These are phyloP conservation scores for Ogataea henricii DNA, from an alignment of 805 yeast species.

Conservation along the genomic window DNA sequence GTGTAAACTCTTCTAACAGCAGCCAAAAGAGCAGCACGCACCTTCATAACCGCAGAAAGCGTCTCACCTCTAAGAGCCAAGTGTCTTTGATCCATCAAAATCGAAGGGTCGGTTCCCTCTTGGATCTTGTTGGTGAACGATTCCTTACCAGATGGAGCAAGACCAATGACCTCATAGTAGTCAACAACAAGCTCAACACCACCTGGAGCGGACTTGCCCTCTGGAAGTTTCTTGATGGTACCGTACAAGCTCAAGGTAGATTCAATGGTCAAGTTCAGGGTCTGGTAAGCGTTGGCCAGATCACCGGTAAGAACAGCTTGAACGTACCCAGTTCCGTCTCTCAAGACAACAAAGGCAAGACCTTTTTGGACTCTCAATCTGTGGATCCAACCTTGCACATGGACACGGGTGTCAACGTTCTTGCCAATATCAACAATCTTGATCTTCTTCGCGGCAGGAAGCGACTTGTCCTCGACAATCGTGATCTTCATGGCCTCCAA, in stretches of 20 bases:
- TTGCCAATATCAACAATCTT: slow-evolving; percentile 61
- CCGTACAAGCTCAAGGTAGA: slow-evolving; percentile 83
- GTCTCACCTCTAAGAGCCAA: slow-evolving; percentile 96
- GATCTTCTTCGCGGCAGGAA: slow-evolving; percentile 67
- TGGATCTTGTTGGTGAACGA: slow-evolving; percentile 92
- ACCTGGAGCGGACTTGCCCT: slow-evolving; percentile 96
- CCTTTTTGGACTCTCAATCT: slow-evolving; percentile 93
- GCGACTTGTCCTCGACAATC: slow-evolving; percentile 70
- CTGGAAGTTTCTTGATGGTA: slow-evolving; percentile 79
- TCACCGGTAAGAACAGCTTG: slow-evolving; percentile 91
- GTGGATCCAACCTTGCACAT: slow-evolving; percentile 94
- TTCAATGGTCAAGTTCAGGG: slow-evolving; percentile 84
- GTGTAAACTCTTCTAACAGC: slow-evolving; percentile 75
- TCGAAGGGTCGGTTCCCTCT: slow-evolving; percentile 91
- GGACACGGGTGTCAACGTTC: slow-evolving; percentile 65
- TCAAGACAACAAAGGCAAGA: slow-evolving; percentile 81
- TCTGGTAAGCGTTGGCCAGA: slow-evolving; percentile 85
- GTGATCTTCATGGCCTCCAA: slow-evolving; percentile 78
- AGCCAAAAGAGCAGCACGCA: slow-evolving; percentile 77
- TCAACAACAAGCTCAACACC: slow-evolving; percentile 93
- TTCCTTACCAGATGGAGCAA: slow-evolving; percentile 96
- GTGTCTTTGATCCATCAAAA: slow-evolving; percentile 93
- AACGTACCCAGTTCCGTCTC: slow-evolving; percentile 93
- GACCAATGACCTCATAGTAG: slow-evolving; percentile 83
- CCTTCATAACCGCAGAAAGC: slow-evolving; percentile 88